phyloP scores from a whole-genome alignment of 345 rosid genomes.

The Clausena lansium region DNA sequence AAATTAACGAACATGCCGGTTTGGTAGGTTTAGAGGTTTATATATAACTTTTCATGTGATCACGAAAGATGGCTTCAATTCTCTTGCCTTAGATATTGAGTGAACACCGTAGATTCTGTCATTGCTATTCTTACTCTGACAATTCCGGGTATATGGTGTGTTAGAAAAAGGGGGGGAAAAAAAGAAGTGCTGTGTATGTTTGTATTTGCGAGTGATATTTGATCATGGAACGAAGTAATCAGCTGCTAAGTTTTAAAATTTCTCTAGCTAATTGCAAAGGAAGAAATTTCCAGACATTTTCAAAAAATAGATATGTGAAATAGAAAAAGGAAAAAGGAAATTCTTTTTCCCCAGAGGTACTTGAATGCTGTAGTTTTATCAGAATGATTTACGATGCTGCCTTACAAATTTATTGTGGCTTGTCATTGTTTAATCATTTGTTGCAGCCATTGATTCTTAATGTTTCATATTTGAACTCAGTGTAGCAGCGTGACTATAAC shows the following conservation, averaged over 20 bases:
- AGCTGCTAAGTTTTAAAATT: not conserved
- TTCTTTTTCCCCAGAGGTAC: not conserved
- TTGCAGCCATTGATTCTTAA: conserved; percentile 11
- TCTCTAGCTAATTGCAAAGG: not conserved
- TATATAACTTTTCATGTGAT: not conserved
- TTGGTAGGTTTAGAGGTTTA: not conserved
- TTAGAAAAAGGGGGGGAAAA: too few relatives aligned
- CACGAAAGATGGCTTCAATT: not conserved
- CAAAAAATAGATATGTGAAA: not conserved
- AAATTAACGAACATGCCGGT: not conserved
- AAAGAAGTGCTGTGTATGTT: too few relatives aligned
- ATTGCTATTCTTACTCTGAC: not conserved
- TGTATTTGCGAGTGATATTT: not conserved
- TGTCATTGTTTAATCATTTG: not conserved
- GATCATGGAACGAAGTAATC: not conserved
- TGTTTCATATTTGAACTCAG: not conserved
- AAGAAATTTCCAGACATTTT: too few relatives aligned
- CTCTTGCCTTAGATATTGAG: not conserved
- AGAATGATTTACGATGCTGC: not conserved
- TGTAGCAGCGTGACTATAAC: not conserved
- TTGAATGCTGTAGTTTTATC: not conserved
- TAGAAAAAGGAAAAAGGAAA: too few relatives aligned
- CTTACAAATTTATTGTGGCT: not conserved
- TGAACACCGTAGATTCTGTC: not conserved
- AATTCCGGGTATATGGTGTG: too few relatives aligned